Percentiles rank a stretch among this genome's conserved stretches.
Evolutionary conservation across 2,329 filamentous ascomycete species (phyloP).

Genomic region (Fusarium sublunatum): DNA sequence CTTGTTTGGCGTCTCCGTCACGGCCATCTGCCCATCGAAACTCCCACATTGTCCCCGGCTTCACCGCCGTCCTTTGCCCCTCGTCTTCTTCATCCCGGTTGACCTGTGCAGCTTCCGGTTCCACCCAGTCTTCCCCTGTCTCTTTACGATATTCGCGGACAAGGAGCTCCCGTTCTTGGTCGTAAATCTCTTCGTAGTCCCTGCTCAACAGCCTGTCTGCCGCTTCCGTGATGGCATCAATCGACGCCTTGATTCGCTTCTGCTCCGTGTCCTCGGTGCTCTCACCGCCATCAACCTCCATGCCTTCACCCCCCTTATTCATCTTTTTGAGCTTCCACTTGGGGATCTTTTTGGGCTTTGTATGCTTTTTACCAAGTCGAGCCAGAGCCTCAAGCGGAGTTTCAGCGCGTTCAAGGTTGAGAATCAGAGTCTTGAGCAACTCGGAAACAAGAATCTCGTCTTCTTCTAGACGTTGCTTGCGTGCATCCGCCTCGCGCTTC

Average conservation of each 20-base stretch:
- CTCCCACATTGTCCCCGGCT: conserved; percentile 71
- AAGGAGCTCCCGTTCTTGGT: conserved; percentile 84
- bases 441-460: conserved; percentile 80
- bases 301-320: conserved; percentile 64
- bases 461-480: conserved; percentile 76
- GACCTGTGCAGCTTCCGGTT: conserved; percentile 54
- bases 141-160: conserved; percentile 86
- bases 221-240: conserved; percentile 87
- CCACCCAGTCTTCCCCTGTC: conserved; percentile 85
- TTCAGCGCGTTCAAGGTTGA: conserved; percentile 80
- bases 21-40: conserved; percentile 92
- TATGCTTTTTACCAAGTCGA: conserved; percentile 76
- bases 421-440: conserved; percentile 78
- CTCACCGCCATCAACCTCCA: conserved; percentile 73
- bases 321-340: conserved; percentile 79
- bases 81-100: conserved; percentile 39
- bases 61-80: conserved; percentile 26
- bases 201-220: conserved; percentile 87
- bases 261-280: conserved; percentile 73
- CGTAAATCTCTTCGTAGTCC: conserved; percentile 91
- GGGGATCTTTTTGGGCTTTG: conserved; percentile 68
- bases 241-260: conserved; percentile 74
- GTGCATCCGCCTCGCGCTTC: conserved; percentile 81
- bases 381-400: conserved; percentile 89
- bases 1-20: conserved; percentile 81